Percentiles rank a stretch among this genome's conserved stretches.
These are phyloP conservation scores for Tylopilus intermedius DNA, from an alignment of 768 basidiomycete genomes.

Conservation along the genomic window DNA sequence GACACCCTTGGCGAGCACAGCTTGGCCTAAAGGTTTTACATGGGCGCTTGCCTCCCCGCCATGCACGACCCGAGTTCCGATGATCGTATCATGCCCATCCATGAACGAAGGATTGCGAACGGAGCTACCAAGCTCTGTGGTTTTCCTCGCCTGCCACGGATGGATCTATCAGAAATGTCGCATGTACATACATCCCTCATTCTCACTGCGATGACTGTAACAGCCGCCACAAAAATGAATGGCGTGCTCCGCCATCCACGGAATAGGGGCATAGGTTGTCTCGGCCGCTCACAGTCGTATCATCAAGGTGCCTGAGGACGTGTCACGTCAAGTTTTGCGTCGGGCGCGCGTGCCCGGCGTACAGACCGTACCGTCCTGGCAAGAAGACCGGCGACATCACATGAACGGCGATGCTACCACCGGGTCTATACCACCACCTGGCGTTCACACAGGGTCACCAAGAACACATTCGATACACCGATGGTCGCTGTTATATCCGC, in stretches of 20 bases:
- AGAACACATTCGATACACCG: neutral
- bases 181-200: neutral
- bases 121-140: slow-evolving; percentile 1
- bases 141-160: neutral
- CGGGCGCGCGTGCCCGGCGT: neutral
- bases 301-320: slow-evolving; percentile 3
- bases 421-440: neutral
- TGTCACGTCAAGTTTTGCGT: neutral
- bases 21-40: slow-evolving; percentile 7
- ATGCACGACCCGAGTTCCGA: neutral
- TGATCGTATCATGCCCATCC: slow-evolving; percentile 1
- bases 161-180: slow-evolving; percentile 1
- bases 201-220: neutral
- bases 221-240: neutral
- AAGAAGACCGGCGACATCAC: slow-evolving; percentile 1
- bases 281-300: neutral
- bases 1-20: slow-evolving; percentile 7
- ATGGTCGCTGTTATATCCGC: neutral
- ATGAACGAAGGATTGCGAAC: neutral
- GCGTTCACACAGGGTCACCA: neutral
- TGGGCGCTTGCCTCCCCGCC: neutral
- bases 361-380: neutral
- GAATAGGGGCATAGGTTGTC: slow-evolving; percentile 2
- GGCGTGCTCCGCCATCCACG: slow-evolving; percentile 5
- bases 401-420: neutral